These are phyloP conservation scores for Thamnidium elegans DNA, from an alignment of 192 early-diverging fungal genomes.

Conservation along the genomic window DNA sequence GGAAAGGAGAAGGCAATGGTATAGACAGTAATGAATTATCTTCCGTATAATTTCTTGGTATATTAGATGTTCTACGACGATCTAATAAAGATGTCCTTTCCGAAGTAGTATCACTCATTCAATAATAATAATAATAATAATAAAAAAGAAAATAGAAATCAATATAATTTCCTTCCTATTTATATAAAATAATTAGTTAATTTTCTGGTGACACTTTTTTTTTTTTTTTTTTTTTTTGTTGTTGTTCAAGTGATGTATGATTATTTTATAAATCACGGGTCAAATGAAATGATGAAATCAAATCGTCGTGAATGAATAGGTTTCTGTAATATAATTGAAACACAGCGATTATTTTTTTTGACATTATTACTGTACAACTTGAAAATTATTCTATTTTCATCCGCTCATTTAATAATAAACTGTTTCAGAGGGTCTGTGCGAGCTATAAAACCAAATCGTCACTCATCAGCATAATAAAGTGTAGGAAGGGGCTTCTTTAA, in stretches of 20 bases:
- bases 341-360: constrained; percentile 7
- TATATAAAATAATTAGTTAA: constrained; percentile 9
- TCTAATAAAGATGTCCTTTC: constrained; percentile 13
- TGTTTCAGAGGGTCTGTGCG: constrained; percentile 2
- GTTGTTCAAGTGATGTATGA: no score
- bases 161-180: neutral
- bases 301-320: no score
- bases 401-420: neutral
- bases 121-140: neutral
- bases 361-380: neutral
- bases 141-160: constrained; percentile 1
- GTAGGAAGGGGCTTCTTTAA: no score
- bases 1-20: constrained; percentile 4
- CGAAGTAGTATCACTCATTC: neutral
- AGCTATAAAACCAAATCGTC: no score
- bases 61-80: constrained; percentile 7
- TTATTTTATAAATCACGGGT: no score
- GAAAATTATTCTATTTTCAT: neutral
- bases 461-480: no score
- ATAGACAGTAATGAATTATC: neutral
- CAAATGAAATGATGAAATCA: no score
- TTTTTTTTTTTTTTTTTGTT: neutral
- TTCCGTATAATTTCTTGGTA: constrained; percentile 4
- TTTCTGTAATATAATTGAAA: neutral
- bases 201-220: neutral